These are phyloP conservation scores for Hypholoma sublateritium DNA, from an alignment of 768 basidiomycete species.

Conservation along the genomic window DNA sequence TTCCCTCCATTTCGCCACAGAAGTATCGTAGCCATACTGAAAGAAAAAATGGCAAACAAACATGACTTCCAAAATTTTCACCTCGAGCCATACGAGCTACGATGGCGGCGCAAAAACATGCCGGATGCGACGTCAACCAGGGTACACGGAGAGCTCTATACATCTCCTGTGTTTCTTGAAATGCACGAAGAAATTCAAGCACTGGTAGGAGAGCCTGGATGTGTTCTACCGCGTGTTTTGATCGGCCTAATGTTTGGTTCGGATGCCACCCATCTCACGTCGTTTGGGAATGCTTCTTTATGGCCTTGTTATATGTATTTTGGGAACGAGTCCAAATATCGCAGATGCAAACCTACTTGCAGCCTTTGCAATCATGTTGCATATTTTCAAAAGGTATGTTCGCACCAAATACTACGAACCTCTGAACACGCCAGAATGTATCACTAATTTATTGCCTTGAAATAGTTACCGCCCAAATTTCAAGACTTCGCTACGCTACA, in stretches of 20 bases:
- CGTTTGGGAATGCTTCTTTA: neutral
- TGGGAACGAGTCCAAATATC: neutral
- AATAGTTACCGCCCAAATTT: neutral
- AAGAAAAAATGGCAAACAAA: no score
- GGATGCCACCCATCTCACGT: neutral
- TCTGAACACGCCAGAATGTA: neutral
- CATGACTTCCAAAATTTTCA: no score
- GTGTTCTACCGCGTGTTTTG: neutral
- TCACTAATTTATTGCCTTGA: neutral
- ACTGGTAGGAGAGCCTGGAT: neutral
- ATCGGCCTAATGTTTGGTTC: neutral
- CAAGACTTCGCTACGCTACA: neutral
- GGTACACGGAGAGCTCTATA: no score
- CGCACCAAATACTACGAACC: no score
- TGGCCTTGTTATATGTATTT: neutral
- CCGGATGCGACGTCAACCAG: no score
- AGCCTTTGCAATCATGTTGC: neutral
- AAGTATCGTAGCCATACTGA: no score
- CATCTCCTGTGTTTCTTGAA: no score
- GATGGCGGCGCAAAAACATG: no score
- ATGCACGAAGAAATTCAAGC: neutral
- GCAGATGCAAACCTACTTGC: neutral
- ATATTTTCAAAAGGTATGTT: neutral
- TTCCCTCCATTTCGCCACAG: no score
- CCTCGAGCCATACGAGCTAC: no score